Conservation (phyloP, 768 basidiomycete genomes). For the Auriscalpium microsporum region DNA sequence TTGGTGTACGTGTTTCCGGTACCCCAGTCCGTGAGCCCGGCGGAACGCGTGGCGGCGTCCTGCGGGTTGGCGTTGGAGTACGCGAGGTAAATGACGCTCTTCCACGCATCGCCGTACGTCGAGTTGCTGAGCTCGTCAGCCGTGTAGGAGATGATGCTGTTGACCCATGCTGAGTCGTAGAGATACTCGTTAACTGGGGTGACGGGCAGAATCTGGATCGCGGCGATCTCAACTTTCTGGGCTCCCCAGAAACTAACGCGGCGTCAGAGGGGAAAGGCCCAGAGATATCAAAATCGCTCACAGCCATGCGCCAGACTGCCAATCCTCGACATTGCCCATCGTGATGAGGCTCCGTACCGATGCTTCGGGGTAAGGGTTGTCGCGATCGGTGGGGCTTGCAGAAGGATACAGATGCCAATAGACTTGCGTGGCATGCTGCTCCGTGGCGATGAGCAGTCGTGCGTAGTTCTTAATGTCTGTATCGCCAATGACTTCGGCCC, state of each 20-base stretch:
- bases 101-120: slow-evolving; percentile 24
- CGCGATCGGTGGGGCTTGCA: slow-evolving; percentile 22
- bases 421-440: slow-evolving; percentile 26
- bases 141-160: slow-evolving; percentile 22
- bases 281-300: slow-evolving; percentile 11
- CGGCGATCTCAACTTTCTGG: slow-evolving; percentile 25
- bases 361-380: slow-evolving; percentile 29
- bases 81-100: slow-evolving; percentile 27
- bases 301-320: slow-evolving; percentile 29
- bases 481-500: slow-evolving; percentile 25
- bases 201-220: slow-evolving; percentile 30
- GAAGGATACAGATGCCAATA: slow-evolving; percentile 31
- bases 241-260: slow-evolving; percentile 25
- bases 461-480: slow-evolving; percentile 26
- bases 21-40: slow-evolving; percentile 26
- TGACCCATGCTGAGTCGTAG: slow-evolving; percentile 26
- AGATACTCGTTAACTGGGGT: slow-evolving; percentile 28
- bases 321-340: slow-evolving; percentile 30
- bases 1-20: slow-evolving; percentile 26
- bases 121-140: slow-evolving; percentile 20
- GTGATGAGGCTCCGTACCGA: slow-evolving; percentile 24
- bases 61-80: slow-evolving; percentile 23
- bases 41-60: slow-evolving; percentile 22
- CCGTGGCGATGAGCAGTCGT: slow-evolving; percentile 26
- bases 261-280: not conserved